phyloP scores from a whole-genome alignment of 495 filamentous ascomycete genomes.

The Hamigera avellanea region DNA sequence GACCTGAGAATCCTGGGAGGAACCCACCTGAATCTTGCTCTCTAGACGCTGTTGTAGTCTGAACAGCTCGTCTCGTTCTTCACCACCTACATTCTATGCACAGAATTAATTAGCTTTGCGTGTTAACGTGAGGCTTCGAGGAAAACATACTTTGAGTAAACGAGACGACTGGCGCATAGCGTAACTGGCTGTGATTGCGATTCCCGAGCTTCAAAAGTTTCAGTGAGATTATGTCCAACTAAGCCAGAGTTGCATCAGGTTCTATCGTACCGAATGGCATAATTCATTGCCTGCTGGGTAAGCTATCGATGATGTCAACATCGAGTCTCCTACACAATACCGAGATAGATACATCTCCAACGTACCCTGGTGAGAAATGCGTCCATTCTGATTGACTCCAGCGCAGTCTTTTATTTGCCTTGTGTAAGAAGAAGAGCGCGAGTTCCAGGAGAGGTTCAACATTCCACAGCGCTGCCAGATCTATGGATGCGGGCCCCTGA shows the following conservation, averaged over 20 bases:
- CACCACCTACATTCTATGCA: conserved; percentile 56
- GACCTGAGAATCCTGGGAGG: not conserved
- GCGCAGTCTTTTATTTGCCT: no score
- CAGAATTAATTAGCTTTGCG: conserved; percentile 1
- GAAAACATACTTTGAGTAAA: conserved; percentile 54
- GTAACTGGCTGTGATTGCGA: conserved; percentile 77
- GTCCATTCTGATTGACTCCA: conserved; percentile 66
- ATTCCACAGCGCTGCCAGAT: no score
- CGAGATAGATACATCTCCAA: not conserved
- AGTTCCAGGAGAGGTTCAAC: no score
- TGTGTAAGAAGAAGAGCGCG: no score
- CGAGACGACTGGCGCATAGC: conserved; percentile 72
- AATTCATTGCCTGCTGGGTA: conserved; percentile 80
- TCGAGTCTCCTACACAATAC: not conserved
- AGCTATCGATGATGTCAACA: conserved; percentile 32
- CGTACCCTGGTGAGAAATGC: conserved; percentile 57
- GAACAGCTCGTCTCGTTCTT: conserved; percentile 57
- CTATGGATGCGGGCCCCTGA: conserved; percentile 5
- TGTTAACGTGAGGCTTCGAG: not conserved
- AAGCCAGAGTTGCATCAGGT: not conserved
- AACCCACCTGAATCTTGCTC: conserved; percentile 68
- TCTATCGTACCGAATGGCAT: conserved; percentile 55
- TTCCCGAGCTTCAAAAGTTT: conserved; percentile 55
- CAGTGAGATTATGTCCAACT: conserved; percentile 4
- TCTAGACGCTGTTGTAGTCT: conserved; percentile 63